Conservation (phyloP, 1,284 basidiomycete species). For the Somion occarium region DNA sequence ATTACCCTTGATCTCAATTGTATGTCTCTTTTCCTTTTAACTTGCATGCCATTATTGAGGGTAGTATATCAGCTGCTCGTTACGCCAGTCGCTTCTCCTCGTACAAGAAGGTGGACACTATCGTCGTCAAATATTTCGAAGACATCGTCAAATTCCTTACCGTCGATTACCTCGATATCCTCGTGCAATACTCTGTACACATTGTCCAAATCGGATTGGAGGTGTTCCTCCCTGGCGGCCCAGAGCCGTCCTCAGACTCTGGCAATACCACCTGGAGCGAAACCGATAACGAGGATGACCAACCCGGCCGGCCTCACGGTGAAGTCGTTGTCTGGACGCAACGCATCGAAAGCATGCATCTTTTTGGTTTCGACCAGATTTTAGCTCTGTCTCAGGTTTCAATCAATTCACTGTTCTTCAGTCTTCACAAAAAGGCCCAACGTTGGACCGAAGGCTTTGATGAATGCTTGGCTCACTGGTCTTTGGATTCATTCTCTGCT, state of each 20-base stretch:
- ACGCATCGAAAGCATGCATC: constrained; percentile 21
- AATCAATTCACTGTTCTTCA: constrained; percentile 25
- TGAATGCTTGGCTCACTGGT: constrained; percentile 19
- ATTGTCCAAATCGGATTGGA: constrained; percentile 22
- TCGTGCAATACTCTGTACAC: constrained; percentile 23
- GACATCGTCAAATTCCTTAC: constrained; percentile 25
- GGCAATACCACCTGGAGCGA: not conserved
- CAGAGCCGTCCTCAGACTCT: constrained; percentile 6
- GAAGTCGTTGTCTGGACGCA: constrained; percentile 15
- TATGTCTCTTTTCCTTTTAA: constrained; percentile 15
- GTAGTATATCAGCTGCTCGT: constrained; percentile 20
- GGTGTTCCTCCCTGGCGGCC: constrained; percentile 8
- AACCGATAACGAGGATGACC: constrained; percentile 9
- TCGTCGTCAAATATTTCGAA: constrained; percentile 16
- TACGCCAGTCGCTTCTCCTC: constrained; percentile 23
- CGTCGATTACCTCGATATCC: constrained; percentile 24
- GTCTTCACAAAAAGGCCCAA: constrained; percentile 15
- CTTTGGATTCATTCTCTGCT: constrained; percentile 22
- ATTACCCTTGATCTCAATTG: constrained; percentile 22
- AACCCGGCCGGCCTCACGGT: not conserved
- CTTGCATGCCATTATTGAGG: not conserved
- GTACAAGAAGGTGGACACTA: constrained; percentile 19
- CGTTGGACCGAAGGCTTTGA: not conserved
- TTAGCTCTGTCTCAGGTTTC: constrained; percentile 27
- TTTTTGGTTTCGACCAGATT: constrained; percentile 29